Evolutionary conservation across 352 stramenopile species (phyloP), one percentile per base, ranked within the genome.

Genomic region (Phytophthora capsici): DNA sequence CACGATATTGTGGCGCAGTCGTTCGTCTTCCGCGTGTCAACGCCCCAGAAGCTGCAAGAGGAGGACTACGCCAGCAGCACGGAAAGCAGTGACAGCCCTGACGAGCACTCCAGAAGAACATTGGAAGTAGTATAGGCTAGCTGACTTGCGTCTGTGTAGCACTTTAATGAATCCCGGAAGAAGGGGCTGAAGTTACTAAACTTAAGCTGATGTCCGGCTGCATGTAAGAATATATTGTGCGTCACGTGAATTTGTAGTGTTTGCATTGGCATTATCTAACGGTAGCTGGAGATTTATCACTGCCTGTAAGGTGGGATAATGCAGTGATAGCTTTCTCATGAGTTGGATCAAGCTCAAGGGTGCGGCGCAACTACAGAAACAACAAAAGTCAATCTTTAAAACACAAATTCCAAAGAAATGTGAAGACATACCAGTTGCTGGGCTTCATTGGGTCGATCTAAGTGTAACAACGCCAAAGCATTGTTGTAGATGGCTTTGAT

Each of bases 1-100:
- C 84, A 94, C 61, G 86, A 94, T 63, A 95, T 95, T 58, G 88
- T 95, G 41, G 88, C 88, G 23, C 88, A 95, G 72, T 95, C 88
- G 52, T 95, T 95, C 43, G 81, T 95, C 37, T 95, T 95, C 73
- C 85, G 87, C 48, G 88, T 93, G 54, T 78, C 84, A 16, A 94
- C 85, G 17, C 88, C 88, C 8, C 88, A 95, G 71, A 86, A 84
- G 22, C 47, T 82, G 12, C 77, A 88, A 4, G 84, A 90, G 10
- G 77, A 91, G 9, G 75, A 89, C 40, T 88, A 86, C 41, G 64
- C 66, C 38, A 81, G 78, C 55, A 76, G 70, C 20, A 80, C 74
- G n/a, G 74, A 82, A 19, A 77, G 69, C 50, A 80, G 67, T 17
- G 63, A 73, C 61, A 71, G 64, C 44, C 59, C 71, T 17, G 53